Evolutionary conservation across 2,329 filamentous ascomycete species (phyloP).

Genomic region (Venturia pyrina): DNA sequence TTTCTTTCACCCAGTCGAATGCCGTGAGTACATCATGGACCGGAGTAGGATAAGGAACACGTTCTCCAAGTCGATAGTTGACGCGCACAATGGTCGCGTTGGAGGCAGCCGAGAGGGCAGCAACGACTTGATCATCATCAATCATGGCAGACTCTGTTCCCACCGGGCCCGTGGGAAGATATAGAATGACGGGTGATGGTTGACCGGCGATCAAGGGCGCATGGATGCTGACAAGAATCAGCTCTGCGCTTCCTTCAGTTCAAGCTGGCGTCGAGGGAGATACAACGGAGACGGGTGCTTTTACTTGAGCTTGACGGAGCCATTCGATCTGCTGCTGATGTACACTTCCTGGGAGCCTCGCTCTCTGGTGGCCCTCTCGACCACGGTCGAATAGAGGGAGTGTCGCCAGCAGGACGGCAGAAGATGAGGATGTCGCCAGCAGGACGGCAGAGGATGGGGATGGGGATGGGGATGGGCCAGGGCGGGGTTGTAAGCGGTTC

Average conservation of each 20-base stretch:
- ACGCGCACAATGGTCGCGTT: conserved; percentile 33
- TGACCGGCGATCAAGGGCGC: conserved; percentile 19
- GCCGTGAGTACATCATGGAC: conserved; percentile 37
- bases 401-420: not conserved
- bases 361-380: not conserved
- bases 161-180: conserved; percentile 34
- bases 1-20: conserved; percentile 37
- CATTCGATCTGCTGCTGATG: conserved; percentile 33
- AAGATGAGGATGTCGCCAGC: not conserved
- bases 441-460: not conserved
- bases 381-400: not conserved
- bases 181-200: conserved; percentile 24
- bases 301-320: conserved; percentile 31
- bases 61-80: conserved; percentile 33
- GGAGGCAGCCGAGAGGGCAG: conserved; percentile 26
- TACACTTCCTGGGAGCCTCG: conserved; percentile 16
- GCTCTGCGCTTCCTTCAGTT: not conserved
- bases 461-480: no score
- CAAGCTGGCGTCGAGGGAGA: not conserved
- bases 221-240: conserved; percentile 21
- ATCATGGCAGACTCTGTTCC: conserved; percentile 17
- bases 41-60: conserved; percentile 33
- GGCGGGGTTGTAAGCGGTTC: not conserved
- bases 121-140: conserved; percentile 24
- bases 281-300: no score